phyloP scores from a whole-genome alignment of 148 eudicot species.

The Rhododendron simsii region DNA sequence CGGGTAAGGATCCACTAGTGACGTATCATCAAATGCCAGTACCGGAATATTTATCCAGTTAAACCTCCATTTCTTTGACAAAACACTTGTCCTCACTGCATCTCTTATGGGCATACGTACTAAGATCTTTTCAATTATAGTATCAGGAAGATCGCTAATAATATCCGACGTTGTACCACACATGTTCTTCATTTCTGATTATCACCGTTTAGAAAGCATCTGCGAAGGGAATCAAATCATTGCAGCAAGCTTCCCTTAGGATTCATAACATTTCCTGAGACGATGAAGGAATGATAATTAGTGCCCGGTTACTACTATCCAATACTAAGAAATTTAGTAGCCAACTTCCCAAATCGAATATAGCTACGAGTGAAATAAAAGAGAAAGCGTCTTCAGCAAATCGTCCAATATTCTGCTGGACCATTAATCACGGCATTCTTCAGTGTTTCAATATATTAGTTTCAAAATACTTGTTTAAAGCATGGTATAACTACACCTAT shows the following conservation, averaged over 20 bases:
- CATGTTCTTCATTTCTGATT: neutral
- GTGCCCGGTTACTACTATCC: neutral
- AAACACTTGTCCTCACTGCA: slow-evolving; percentile 6
- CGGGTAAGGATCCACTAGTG: too few relatives aligned
- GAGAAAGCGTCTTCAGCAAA: neutral
- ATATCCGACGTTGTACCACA: neutral
- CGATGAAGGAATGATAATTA: neutral
- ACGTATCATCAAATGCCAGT: neutral
- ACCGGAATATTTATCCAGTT: neutral
- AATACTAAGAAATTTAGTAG: neutral
- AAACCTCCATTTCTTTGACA: neutral
- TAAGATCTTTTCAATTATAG: neutral
- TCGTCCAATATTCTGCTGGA: too few relatives aligned
- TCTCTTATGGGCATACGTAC: neutral
- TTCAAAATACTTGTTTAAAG: too few relatives aligned
- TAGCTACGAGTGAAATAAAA: neutral
- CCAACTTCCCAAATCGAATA: neutral
- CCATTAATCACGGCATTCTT: too few relatives aligned
- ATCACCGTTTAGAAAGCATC: neutral
- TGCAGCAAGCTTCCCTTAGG: neutral
- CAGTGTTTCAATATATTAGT: too few relatives aligned
- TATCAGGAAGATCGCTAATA: neutral
- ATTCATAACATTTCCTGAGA: slow-evolving; percentile 1
- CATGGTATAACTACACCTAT: too few relatives aligned
- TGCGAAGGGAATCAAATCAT: neutral